phyloP scores from a whole-genome alignment of 2,329 filamentous ascomycete species.

The Cyphellophora attinorum region DNA sequence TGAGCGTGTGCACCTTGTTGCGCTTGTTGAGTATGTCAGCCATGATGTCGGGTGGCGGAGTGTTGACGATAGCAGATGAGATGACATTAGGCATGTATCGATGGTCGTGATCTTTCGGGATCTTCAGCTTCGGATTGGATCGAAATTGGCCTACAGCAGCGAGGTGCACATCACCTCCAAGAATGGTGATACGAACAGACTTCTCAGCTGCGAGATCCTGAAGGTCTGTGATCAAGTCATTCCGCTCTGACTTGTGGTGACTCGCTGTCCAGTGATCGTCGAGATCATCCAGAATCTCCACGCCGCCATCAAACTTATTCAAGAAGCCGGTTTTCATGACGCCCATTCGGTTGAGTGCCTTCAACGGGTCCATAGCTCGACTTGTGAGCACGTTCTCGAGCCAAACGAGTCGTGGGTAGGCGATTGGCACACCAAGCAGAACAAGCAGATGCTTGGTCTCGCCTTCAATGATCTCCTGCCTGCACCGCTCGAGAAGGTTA shows the following conservation, averaged over 20 bases:
- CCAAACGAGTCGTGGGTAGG: conserved; percentile 65
- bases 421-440: conserved; percentile 72
- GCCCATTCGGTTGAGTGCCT: conserved; percentile 74
- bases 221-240: conserved; percentile 76
- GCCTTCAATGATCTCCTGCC: conserved; percentile 70
- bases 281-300: conserved; percentile 82
- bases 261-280: conserved; percentile 98
- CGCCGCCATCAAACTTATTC: conserved; percentile 83
- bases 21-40: conserved; percentile 88
- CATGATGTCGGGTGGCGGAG: conserved; percentile 76
- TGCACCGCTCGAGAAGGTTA: conserved; percentile 74
- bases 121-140: conserved; percentile 71
- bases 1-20: conserved; percentile 63
- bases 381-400: conserved; percentile 68
- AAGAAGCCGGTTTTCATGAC: conserved; percentile 63
- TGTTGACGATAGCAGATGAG: conserved; percentile 88
- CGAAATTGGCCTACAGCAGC: conserved; percentile 92
- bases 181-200: conserved; percentile 80
- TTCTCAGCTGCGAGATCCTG: conserved; percentile 91
- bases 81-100: conserved; percentile 96
- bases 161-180: conserved; percentile 89
- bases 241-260: conserved; percentile 84
- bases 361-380: conserved; percentile 75
- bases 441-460: conserved; percentile 68
- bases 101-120: conserved; percentile 84